Conservation (phyloP, 305 asterid genomes). For the Solanum aculeatissimum region DNA sequence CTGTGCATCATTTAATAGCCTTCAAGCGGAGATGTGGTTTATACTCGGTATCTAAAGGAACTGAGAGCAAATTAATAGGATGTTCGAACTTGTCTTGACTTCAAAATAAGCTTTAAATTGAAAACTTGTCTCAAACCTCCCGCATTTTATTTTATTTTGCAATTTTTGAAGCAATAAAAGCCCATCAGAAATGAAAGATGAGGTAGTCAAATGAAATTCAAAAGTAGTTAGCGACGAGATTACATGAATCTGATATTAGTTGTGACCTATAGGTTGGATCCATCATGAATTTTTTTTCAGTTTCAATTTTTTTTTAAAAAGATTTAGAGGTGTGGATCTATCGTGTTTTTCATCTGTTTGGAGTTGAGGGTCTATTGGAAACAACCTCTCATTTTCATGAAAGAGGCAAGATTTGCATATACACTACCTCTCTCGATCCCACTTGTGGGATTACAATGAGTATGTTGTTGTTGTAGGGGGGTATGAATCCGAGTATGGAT, state of each 20-base stretch:
- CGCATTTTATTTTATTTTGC: neutral
- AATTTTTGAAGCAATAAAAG: neutral
- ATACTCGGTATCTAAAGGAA: neutral
- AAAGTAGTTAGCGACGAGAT: neutral
- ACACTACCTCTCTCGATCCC: neutral
- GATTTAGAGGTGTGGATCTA: neutral
- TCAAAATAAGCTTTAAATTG: neutral
- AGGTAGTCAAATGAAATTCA: neutral
- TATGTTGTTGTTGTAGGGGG: neutral
- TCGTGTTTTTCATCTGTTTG: neutral
- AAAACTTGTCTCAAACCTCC: neutral
- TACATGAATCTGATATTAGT: too few species aligned
- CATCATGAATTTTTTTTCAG: neutral
- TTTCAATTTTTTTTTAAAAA: neutral
- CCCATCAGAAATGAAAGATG: neutral
- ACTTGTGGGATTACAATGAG: neutral
- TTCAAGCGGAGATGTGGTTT: neutral
- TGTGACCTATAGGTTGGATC: neutral
- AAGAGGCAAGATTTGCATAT: neutral
- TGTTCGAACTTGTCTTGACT: neutral
- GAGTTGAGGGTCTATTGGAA: neutral
- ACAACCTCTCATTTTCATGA: neutral
- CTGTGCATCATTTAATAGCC: neutral
- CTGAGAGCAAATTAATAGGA: neutral
- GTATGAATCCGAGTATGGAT: neutral